These are phyloP conservation scores for Hanseniaspora pseudoguilliermondii DNA, from an alignment of 805 yeast species.

Conservation along the genomic window DNA sequence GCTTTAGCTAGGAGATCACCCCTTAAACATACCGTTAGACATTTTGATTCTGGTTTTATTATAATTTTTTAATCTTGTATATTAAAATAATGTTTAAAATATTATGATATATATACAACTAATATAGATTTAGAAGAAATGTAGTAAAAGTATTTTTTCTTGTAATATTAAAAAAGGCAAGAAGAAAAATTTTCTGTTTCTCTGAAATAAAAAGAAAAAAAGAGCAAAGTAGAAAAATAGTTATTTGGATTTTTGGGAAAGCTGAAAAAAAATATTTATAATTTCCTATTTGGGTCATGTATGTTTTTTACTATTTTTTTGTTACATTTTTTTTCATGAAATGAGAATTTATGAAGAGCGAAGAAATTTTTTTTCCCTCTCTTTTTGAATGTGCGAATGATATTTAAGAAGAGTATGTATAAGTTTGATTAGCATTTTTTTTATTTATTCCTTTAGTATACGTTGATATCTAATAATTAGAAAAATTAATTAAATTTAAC, in stretches of 20 bases:
- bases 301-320: not conserved
- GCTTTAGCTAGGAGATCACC: slow-evolving; percentile 32
- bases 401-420: no score
- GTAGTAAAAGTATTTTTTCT: no score
- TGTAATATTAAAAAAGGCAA: not conserved
- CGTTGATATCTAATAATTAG: no score
- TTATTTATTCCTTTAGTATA: no score
- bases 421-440: no score
- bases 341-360: not conserved
- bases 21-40: slow-evolving; percentile 31
- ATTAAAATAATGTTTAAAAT: no score
- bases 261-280: not conserved
- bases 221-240: not conserved
- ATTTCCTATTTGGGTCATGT: not conserved
- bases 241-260: not conserved
- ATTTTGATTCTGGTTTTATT: slow-evolving; percentile 19
- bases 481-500: not conserved
- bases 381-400: no score
- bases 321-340: not conserved
- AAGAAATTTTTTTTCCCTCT: not conserved
- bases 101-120: no score
- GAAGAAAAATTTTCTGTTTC: not conserved
- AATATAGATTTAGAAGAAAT: no score
- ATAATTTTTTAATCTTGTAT: slow-evolving; percentile 1
- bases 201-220: not conserved